Base-by-base conservation (phyloP, 1,284 basidiomycete species). In the Ganoderma multipileum region DNA sequence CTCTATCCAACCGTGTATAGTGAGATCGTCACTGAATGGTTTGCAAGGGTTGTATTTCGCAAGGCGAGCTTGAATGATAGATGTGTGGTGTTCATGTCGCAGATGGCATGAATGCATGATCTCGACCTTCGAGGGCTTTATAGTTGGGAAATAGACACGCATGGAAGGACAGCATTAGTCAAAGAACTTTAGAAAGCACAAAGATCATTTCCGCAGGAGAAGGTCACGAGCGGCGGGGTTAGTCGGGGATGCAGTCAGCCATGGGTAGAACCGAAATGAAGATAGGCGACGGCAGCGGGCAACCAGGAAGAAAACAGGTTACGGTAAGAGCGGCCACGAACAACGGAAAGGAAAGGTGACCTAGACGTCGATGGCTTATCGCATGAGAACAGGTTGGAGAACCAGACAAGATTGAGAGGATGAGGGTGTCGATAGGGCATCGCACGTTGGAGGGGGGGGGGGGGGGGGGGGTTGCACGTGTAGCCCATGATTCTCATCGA, bases 391-490 rank as follows among this genome's bases (percentile, higher is more conserved):
- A 26, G 58, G 11, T 14, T 36, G 58, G 38, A 59, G 38, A 60
- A 60, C 26, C 28, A 55, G 28, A 61, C n/a, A 12, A 57, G 41
- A n/a, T n/a, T 23, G 58, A 36, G 42, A 41, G 42, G 26, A 57
- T 28, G 28, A 61, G 63, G 55, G 42, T 47, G 41, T 61, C 52
- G 69, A 66, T 61, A 62, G 59, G 36, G 71, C 61, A 62, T 69
- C 68, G 71, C 71, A 72, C 71, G 71, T 72, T 72, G 71, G 71
- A 67, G 57, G 70, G 67, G 39, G 44, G 50, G 42, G 20, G 69
- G 71, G 71, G 66, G 57, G 70, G 67, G 39, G 44, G 50, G 42
- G 20, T 65, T 64, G 71, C 71, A 72, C 71, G 71, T 72, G 71
- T 69, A 52, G 52, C 33, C 33, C 33, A 33, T 33, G 33, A 33